Evolutionary conservation across 2,329 filamentous ascomycete species (phyloP), one percentile per base, ranked within the genome.

Genomic region (Cercospora zeina): DNA sequence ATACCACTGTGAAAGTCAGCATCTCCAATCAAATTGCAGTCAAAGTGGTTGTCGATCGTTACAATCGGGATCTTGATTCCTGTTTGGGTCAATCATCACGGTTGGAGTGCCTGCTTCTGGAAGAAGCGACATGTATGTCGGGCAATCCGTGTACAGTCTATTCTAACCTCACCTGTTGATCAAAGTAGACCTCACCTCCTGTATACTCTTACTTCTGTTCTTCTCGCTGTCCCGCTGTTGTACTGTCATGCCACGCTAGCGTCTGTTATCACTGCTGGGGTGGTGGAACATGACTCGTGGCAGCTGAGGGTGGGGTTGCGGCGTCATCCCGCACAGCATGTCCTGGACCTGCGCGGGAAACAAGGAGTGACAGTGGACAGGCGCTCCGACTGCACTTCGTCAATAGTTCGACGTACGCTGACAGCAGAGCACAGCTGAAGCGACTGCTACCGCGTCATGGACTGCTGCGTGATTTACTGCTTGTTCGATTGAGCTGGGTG

Each of bases 81-180:
- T 39, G 27, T 51, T 58, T 51, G 42, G 56, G 56, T 10, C 31
- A 58, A 27, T 33, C 54, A 58, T 37, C 33, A 58, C 34, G 56
- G 56, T 58, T 37, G 30, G 11, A 37, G 45, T 50, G 45, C 42
- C 39, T 33, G 30, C 16, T 58, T 34, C 30, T 34, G 30, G 31
- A 53, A 53, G 33, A 53, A 33, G 49, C 49, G 49, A 24, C 31
- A 53, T 53, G 49, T 53, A 14, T 53, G 49, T 53, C 49, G 27
- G 31, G 13, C 42, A 30, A 33, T 24, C 39, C 33, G 39, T 21
- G 19, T 21, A 49, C 56, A 58, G 56, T 59, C 56, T 59, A 59
- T 59, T 59, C 45, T 30, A 37, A 59, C 56, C 45, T 59, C 56
- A 59, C 56, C 56, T 59, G 45, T 39, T 59, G 30, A 13, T 37